A percentile compares a stretch with the other conserved stretches of the same genome.
phyloP scores from a whole-genome alignment of 331 rosid genomes.

The Telfairia occidentalis region DNA sequence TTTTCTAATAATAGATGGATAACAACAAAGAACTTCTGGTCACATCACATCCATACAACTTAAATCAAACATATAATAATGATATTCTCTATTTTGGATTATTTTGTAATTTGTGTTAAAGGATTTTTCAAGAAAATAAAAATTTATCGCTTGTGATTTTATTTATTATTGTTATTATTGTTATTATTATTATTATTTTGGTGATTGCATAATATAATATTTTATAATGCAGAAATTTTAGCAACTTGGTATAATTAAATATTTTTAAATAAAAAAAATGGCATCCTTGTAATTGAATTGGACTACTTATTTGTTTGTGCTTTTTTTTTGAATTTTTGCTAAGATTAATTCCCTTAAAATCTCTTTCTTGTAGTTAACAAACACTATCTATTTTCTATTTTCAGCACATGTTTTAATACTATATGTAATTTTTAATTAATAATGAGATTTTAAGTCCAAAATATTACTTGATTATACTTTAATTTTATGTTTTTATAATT shows the following conservation, averaged over 20 bases:
- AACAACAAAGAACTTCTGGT: neutral
- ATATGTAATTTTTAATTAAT: neutral
- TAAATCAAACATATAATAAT: neutral
- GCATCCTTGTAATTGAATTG: neutral
- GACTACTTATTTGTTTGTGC: neutral
- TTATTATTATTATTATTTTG: neutral
- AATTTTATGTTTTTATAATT: neutral
- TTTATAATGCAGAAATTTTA: neutral
- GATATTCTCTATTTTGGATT: neutral
- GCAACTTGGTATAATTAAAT: neutral
- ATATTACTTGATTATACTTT: neutral
- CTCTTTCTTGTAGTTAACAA: neutral
- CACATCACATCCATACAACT: slow-evolving; percentile 7
- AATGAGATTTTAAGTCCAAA: neutral
- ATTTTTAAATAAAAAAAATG: neutral
- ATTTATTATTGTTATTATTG: neutral
- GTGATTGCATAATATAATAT: neutral
- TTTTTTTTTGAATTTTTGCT: neutral
- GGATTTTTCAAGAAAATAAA: neutral
- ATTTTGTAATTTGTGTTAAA: neutral
- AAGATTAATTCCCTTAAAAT: neutral
- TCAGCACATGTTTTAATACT: neutral
- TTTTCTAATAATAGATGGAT: neutral
- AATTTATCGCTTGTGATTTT: neutral
- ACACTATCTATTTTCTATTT: neutral